A percentile compares a stretch with the other conserved stretches of the same genome.
Conservation (phyloP, 2,329 filamentous ascomycete species). For the Fusarium ambrosium region DNA sequence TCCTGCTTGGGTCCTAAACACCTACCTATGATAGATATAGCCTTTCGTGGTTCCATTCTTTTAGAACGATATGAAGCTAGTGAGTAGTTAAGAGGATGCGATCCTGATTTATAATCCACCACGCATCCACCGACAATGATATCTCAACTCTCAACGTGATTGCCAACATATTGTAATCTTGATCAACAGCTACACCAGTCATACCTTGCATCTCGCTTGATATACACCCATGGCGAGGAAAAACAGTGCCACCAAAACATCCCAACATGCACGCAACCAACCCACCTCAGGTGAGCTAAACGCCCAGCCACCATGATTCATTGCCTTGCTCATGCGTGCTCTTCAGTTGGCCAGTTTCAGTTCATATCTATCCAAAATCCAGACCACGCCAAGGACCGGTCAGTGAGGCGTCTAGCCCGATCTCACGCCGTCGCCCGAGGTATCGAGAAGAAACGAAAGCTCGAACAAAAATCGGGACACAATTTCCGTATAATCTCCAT, state of each 20-base stretch:
- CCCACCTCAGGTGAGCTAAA: background rate
- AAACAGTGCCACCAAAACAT: background rate
- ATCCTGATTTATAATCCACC: background rate
- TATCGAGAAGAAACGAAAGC: conserved; percentile 27
- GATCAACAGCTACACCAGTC: background rate
- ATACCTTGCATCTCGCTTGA: background rate
- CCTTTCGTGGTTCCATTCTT: background rate
- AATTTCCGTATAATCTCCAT: conserved; percentile 20
- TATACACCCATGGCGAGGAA: background rate
- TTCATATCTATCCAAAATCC: conserved; percentile 30
- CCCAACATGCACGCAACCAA: background rate
- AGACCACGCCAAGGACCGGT: conserved; percentile 4
- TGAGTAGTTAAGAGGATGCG: background rate
- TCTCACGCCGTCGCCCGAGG: conserved; percentile 40
- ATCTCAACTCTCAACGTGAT: background rate
- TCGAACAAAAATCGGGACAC: conserved; percentile 1
- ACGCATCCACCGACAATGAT: background rate
- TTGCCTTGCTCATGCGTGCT: background rate
- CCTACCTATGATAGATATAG: background rate
- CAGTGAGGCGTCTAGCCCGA: conserved; percentile 17
- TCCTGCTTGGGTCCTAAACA: background rate
- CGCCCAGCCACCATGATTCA: background rate
- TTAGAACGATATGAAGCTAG: background rate
- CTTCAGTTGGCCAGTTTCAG: conserved; percentile 27
- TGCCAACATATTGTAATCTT: background rate